Evolutionary conservation across 148 eudicot genomes (phyloP).

Genomic region (Fallopia convolvulus): DNA sequence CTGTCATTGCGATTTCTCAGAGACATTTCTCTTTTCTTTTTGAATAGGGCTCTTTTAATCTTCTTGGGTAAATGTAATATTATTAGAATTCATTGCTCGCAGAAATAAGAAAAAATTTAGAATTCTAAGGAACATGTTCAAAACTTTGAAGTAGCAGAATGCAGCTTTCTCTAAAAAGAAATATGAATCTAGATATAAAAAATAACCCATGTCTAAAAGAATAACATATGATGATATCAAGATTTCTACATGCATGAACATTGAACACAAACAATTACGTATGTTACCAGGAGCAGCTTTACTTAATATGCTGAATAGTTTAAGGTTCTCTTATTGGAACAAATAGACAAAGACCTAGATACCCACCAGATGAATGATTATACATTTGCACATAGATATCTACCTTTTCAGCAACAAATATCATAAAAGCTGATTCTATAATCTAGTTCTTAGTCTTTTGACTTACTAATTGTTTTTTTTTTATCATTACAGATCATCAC

Average conservation of each 20-base stretch:
- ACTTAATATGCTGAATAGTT: background rate
- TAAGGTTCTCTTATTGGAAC: background rate
- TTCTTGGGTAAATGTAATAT: background rate
- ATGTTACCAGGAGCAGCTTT: background rate
- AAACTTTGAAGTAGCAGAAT: background rate
- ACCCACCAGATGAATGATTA: background rate
- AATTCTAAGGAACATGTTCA: background rate
- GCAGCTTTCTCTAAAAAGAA: background rate
- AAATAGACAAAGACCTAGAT: background rate
- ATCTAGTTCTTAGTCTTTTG: background rate
- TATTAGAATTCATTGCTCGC: background rate
- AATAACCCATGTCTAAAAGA: background rate
- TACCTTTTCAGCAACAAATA: background rate
- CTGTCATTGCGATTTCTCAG: background rate
- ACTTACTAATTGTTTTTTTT: background rate
- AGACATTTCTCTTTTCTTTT: background rate
- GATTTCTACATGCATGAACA: background rate
- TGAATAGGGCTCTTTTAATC: background rate
- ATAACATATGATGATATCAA: background rate
- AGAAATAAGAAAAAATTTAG: background rate
- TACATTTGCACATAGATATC: background rate
- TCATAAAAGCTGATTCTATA: background rate
- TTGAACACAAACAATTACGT: background rate
- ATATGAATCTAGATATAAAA: background rate
- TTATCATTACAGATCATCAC: slow-evolving; percentile 40